Conservation (phyloP, 495 filamentous ascomycete species). For the Jackrogersella multiformis region DNA sequence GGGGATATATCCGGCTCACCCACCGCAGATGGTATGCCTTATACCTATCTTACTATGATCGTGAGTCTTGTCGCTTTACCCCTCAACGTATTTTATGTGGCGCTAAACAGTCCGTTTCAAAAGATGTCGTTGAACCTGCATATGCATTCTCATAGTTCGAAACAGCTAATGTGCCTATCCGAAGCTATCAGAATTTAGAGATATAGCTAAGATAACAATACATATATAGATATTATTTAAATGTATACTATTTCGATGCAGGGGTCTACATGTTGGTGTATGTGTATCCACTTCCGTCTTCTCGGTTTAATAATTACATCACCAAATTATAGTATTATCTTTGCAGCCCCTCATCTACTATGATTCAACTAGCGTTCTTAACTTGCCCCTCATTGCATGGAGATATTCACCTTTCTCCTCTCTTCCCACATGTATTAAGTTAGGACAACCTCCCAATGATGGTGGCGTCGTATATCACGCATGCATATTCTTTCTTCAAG, state of each 20-base stretch:
- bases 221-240: neutral
- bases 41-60: neutral
- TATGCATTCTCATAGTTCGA: neutral
- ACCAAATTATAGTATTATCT: conserved; percentile 1
- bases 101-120: neutral
- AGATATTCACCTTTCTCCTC: neutral
- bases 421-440: neutral
- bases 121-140: neutral
- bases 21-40: neutral
- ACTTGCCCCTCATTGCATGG: conserved; percentile 19
- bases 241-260: too few species aligned
- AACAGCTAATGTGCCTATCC: conserved; percentile 4
- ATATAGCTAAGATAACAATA: neutral
- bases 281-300: conserved; percentile 21
- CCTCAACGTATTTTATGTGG: neutral
- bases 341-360: conserved; percentile 23
- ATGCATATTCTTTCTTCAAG: neutral
- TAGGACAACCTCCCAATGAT: neutral
- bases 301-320: conserved; percentile 30
- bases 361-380: conserved; percentile 12
- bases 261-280: conserved; percentile 1
- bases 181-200: neutral
- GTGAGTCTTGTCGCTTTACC: neutral
- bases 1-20: conserved; percentile 10
- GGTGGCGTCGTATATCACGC: conserved; percentile 15